A percentile compares a stretch with the other conserved stretches of the same genome.
Conservation (phyloP, 2,329 filamentous ascomycete species). For the Xylaria digitata region DNA sequence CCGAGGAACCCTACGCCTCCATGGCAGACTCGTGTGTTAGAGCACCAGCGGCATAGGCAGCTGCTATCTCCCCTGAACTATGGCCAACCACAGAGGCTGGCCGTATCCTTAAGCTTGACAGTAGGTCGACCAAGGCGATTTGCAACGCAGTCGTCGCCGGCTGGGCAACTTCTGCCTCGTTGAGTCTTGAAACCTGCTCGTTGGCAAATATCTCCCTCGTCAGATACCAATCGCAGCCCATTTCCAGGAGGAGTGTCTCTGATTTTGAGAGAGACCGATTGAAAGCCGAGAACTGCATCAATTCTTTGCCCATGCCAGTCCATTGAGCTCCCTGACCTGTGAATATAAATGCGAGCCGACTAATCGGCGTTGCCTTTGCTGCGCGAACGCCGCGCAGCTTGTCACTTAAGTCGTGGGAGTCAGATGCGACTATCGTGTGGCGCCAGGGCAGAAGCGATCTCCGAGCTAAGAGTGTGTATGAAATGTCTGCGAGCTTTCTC, state of each 20-base stretch:
- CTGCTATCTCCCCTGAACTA: constrained; percentile 33
- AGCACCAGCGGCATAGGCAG: constrained; percentile 29
- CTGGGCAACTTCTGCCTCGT: constrained; percentile 22
- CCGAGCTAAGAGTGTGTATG: constrained; percentile 15
- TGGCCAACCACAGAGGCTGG: constrained; percentile 27
- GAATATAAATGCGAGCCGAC: constrained; percentile 27
- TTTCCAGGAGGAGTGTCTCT: constrained; percentile 6
- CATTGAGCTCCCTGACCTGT: constrained; percentile 34
- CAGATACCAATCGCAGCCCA: constrained; percentile 23
- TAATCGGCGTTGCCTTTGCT: constrained; percentile 6
- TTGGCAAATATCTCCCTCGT: constrained; percentile 4
- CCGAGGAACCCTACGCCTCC: constrained; percentile 14
- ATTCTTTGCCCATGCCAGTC: constrained; percentile 24
- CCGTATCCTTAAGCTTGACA: constrained; percentile 13
- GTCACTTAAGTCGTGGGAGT: constrained; percentile 5
- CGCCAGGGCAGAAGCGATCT: constrained; percentile 25
- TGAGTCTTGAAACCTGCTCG: constrained; percentile 1
- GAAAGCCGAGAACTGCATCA: constrained; percentile 20
- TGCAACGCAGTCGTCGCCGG: constrained; percentile 27
- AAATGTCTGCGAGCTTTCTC: constrained; percentile 9
- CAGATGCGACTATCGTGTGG: constrained; percentile 7
- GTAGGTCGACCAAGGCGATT: constrained; percentile 30
- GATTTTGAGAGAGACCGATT: constrained; percentile 8
- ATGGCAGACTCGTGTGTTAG: constrained; percentile 22
- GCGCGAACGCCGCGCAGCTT: constrained; percentile 11